phyloP scores from a whole-genome alignment of 1,284 basidiomycete genomes.

The Golubevia pallescens region DNA sequence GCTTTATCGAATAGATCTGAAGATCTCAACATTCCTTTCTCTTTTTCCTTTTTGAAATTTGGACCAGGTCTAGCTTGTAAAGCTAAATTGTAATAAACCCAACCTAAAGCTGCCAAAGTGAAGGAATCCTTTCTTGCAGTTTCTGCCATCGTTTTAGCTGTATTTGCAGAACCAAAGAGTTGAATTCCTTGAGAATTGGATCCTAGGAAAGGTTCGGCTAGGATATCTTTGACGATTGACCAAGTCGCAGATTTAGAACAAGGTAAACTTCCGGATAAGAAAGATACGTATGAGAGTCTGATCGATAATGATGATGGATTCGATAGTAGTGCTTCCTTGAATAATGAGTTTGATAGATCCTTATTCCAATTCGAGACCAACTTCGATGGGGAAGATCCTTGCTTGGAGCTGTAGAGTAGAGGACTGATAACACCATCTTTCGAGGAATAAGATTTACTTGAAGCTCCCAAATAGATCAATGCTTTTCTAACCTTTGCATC shows the following conservation, averaged over 20 bases:
- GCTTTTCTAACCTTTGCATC: conserved; percentile 61
- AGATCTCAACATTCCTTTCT: conserved; percentile 52
- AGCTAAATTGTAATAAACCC: conserved; percentile 60
- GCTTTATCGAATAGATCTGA: conserved; percentile 61
- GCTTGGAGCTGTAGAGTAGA: conserved; percentile 15
- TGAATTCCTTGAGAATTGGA: conserved; percentile 23
- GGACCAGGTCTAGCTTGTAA: conserved; percentile 34
- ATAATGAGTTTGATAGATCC: conserved; percentile 26
- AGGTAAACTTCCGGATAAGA: conserved; percentile 56
- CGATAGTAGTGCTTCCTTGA: conserved; percentile 53
- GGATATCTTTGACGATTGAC: conserved; percentile 53
- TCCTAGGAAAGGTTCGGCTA: conserved; percentile 51
- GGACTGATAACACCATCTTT: conserved; percentile 12
- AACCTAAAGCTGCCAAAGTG: conserved; percentile 49
- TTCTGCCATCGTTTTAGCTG: conserved; percentile 38
- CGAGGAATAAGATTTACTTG: neutral
- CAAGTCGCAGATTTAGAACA: conserved; percentile 45
- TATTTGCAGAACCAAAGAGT: conserved; percentile 37
- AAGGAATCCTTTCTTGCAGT: conserved; percentile 48
- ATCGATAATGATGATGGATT: conserved; percentile 55
- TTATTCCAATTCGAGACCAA: neutral
- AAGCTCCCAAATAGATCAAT: conserved; percentile 32
- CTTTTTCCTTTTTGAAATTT: conserved; percentile 35
- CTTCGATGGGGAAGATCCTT: conserved; percentile 8
- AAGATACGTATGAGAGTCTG: conserved; percentile 52